These are phyloP conservation scores for Bullera alba DNA, from an alignment of 768 basidiomycete genomes.

Conservation along the genomic window DNA sequence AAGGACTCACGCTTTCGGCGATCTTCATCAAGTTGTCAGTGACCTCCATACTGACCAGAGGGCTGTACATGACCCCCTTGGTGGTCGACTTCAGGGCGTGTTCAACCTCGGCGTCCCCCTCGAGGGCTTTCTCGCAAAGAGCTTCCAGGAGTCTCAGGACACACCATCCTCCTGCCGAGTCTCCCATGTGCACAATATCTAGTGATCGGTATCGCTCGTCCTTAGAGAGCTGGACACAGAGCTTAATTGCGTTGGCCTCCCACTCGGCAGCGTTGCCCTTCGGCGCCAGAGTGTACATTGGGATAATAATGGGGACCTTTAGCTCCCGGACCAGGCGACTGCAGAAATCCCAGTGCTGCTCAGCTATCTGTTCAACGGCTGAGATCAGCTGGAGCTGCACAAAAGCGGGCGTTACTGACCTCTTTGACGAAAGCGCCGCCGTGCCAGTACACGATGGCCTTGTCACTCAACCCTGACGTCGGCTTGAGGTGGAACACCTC, in stretches of 20 bases:
- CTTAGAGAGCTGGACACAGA: slow-evolving; percentile 5
- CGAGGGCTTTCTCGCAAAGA: slow-evolving; percentile 3
- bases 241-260: slow-evolving; percentile 5
- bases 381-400: neutral
- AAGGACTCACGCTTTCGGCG: too few relatives aligned
- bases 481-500: too few relatives aligned
- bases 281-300: slow-evolving; percentile 15
- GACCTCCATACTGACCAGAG: too few relatives aligned
- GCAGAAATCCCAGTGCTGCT: slow-evolving; percentile 3
- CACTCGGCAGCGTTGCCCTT: slow-evolving; percentile 5
- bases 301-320: too few relatives aligned
- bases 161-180: slow-evolving; percentile 24
- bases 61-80: too few relatives aligned
- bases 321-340: neutral
- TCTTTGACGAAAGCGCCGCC: slow-evolving; percentile 16
- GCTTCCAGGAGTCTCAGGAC: slow-evolving; percentile 5
- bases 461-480: too few relatives aligned
- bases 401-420: slow-evolving; percentile 1
- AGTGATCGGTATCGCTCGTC: slow-evolving; percentile 13
- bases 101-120: slow-evolving; percentile 2
- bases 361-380: neutral
- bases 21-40: too few relatives aligned
- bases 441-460: slow-evolving; percentile 21
- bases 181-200: slow-evolving; percentile 15
- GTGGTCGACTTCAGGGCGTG: too few relatives aligned